Base-by-base conservation (phyloP, 176 grass and related monocot species). In the Oryza nivara region DNA sequence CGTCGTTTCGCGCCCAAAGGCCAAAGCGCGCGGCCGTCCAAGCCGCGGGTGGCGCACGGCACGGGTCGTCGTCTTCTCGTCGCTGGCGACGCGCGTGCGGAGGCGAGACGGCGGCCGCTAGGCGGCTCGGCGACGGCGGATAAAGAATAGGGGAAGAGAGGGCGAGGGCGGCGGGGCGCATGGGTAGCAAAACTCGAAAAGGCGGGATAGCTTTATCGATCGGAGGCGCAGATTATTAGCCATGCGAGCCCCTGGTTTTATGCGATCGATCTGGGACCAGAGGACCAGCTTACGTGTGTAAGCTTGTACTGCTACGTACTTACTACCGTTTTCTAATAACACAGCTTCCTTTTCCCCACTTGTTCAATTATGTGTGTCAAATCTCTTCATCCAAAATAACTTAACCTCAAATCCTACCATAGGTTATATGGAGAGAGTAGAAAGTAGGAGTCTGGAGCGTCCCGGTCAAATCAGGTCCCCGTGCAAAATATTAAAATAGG, bases 141-240 rank as follows among this genome's bases (percentile, higher is more conserved):
- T 19, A 17, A 56, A 17, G 19, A 56, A 56, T 10, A 56, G 51
- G 51, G 51, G 47, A 15, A 4, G 47, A 14, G 47, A 4, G 47
- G 41, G 43, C 47, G 47, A 56, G 51, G 51, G 16, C 16, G 51
- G 16, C 35, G 15, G 51, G 51, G n/a, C 28, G 48, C 73, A 58
- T 58, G 73, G 73, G 30, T 3, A 30, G 6, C 38, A 64, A 19
- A 9, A 51, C 32, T 8, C 70, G 44, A 13, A 84, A 86, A 86
- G 73, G 83, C 22, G 67, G 14, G 7, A 2, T 11, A n/a, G 32
- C 88, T 89, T 89, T 89, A 85, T 76, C 51, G 83, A 85, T 76
- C 25, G 83, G 83, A 72, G 43, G 66, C 66, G 45, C 47, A 19
- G 22, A 1, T 4, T 7, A 20, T 69, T 73, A 75, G 41, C 54